Base-by-base conservation (phyloP, 2,329 filamentous ascomycete genomes). In the Pseudogymnoascus sp. region DNA sequence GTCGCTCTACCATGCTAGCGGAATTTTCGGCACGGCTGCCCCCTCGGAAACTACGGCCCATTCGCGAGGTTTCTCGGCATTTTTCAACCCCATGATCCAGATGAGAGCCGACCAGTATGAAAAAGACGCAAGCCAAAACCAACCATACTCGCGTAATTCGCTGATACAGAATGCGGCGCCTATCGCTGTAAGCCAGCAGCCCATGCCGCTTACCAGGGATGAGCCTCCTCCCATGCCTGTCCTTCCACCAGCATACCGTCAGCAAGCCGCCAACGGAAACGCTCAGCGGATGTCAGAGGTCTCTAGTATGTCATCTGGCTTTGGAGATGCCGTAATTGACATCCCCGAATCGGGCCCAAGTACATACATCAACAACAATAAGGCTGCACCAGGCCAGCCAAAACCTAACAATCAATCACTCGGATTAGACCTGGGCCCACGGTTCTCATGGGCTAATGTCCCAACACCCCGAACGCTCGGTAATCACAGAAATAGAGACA, bases 241-340 rank as follows among this genome's bases (percentile, higher is more conserved):
- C 63, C n/a, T 55, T 55, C 48, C 48, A 55, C n/a, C 9, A 33
- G 48, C 48, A 3, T 55, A 55, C 29, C 48, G 48, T 21, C 48
- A 55, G 12, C 48, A 55, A 5, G 48, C 7, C 9, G 17, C 42
- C n/a, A 55, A 55, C 13, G 48, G 29, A 12, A 55, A 55, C 9
- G 17, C 10, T 15, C 29, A 17, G 29, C 48, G 48, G 48, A 17
- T 33, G 29, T 55, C 48, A 17, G 79, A 80, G 58, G 68, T 85
- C 33, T 86, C 84, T 0, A 87, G 84, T 0, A 74, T 87, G 3
- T 87, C 84, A 0, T 87, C 85, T 0, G 84, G 84, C 5, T 87
- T 87, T 65, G 84, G 84, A 15, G 84, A 87, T 67, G 82, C 80
- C 25, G 81, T 85, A 48, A 83, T 86, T 29, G 78, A 83, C 33